Base-by-base conservation (phyloP, 2,329 filamentous ascomycete species). In the Teratosphaeria destructans region DNA sequence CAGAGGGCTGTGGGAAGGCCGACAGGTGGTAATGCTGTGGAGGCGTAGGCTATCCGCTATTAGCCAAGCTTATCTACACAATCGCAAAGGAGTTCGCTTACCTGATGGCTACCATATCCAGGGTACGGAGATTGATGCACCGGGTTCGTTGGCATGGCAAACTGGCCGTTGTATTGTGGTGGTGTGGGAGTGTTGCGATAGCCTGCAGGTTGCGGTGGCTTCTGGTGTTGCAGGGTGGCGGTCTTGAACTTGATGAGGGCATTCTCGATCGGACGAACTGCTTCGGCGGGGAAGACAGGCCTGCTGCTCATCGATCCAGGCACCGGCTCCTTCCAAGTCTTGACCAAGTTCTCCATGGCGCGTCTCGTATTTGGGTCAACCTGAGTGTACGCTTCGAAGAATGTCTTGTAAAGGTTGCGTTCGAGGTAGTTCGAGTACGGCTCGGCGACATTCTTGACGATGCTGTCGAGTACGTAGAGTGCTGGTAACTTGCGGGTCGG, bases 361-460 rank as follows among this genome's bases (percentile, higher is more conserved):
- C 87, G 87, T 64, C 94, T 85, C 26, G 92, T 91, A 61, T 82
- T 81, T 63, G 83, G 82, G 68, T 96, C 91, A 63, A 97, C 92
- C 61, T 95, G 83, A 3, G 88, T 89, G 72, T 97, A 99, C 43
- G 94, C 89, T 69, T 95, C 90, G 91, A 97, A 96, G 72, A 96
- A 99, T 4, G 90, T 97, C 67, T 87, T 84, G 75, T 93, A 97
- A 47, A 99, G 83, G 70, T 93, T 93, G 49, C 90, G 87, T 57
- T 92, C 90, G 65, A 99, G 88, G 74, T 96, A 97, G 12, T 97
- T 81, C 0, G 93, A 97, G 75, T 99, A 99, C 7, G 94, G 94
- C 0, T 93, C 96, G 62, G 94, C 94, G 63, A 99, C 91, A 78
- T 99, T 97, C 76, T 99, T 99, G 72, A 95, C 92, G 62, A 99